Conservation (phyloP, 495 filamentous ascomycete species). For the Podospora pseudoanserina region DNA sequence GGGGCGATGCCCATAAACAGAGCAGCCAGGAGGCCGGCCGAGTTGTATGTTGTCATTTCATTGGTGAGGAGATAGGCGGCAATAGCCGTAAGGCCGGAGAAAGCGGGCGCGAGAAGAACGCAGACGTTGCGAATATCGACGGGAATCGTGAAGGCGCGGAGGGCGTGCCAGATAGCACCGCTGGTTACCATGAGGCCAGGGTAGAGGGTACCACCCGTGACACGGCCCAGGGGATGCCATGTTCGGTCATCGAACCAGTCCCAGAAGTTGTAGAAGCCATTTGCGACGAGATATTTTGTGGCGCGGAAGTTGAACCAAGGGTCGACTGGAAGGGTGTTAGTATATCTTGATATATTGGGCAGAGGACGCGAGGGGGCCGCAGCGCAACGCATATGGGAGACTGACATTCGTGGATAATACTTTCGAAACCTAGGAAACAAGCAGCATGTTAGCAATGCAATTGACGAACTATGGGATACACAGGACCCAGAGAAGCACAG, state of each 20-base stretch:
- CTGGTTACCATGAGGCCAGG: slow-evolving; percentile 99
- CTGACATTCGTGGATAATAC: slow-evolving; percentile 99
- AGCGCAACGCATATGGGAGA: slow-evolving; percentile 28
- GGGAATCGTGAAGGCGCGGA: slow-evolving; percentile 86
- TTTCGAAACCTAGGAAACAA: slow-evolving; percentile 76
- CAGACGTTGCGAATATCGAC: slow-evolving; percentile 99
- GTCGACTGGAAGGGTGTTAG: slow-evolving; percentile 65
- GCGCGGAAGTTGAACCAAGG: slow-evolving; percentile 99
- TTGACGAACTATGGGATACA: neutral
- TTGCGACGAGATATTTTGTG: slow-evolving; percentile 91
- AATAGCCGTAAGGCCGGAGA: slow-evolving; percentile 91
- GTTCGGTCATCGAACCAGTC: slow-evolving; percentile 99
- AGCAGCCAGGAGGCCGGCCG: slow-evolving; percentile 90
- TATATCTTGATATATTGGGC: slow-evolving; percentile 9
- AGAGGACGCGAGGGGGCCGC: slow-evolving; percentile 1
- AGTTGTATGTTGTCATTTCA: slow-evolving; percentile 89
- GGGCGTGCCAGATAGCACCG: slow-evolving; percentile 90
- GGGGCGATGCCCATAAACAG: slow-evolving; percentile 96
- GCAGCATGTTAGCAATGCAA: slow-evolving; percentile 35
- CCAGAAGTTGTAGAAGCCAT: slow-evolving; percentile 99
- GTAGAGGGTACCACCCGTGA: slow-evolving; percentile 97
- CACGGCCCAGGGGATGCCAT: slow-evolving; percentile 98
- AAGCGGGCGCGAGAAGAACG: slow-evolving; percentile 91
- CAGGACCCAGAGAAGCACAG: neutral
- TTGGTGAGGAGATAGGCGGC: slow-evolving; percentile 95